These are phyloP conservation scores for Phytophthora fragariae DNA, from an alignment of 352 stramenopile genomes.

Conservation along the genomic window DNA sequence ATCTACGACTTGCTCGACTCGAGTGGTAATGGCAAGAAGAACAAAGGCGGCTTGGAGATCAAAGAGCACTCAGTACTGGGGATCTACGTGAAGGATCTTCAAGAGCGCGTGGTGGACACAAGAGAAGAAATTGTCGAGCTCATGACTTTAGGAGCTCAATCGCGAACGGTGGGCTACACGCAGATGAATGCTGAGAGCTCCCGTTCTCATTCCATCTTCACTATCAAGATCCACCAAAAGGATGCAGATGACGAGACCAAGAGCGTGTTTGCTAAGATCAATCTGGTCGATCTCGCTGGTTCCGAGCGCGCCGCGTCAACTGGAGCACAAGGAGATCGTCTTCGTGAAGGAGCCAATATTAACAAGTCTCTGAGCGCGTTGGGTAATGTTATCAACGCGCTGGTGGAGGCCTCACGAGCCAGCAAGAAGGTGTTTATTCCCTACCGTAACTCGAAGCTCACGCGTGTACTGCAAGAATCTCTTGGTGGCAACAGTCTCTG, in stretches of 20 bases:
- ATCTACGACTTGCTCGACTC: slow-evolving; percentile 95
- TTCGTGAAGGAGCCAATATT: slow-evolving; percentile 96
- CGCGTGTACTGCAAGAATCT: slow-evolving; percentile 92
- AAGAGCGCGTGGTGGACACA: slow-evolving; percentile 89
- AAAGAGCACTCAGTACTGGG: slow-evolving; percentile 95
- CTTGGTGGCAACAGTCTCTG: slow-evolving; percentile 95
- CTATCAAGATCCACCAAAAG: slow-evolving; percentile 96
- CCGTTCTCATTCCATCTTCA: slow-evolving; percentile 96
- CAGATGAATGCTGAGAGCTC: slow-evolving; percentile 95
- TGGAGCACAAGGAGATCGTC: slow-evolving; percentile 86
- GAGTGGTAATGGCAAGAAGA: slow-evolving; percentile 87
- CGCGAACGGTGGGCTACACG: slow-evolving; percentile 84
- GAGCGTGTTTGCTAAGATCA: slow-evolving; percentile 94
- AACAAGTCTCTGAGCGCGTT: slow-evolving; percentile 94
- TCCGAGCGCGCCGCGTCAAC: slow-evolving; percentile 93
- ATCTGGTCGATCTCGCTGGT: slow-evolving; percentile 94
- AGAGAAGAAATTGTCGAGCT: slow-evolving; percentile 87
- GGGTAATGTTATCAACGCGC: slow-evolving; percentile 94
- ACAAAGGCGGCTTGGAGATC: slow-evolving; percentile 91
- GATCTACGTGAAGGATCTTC: slow-evolving; percentile 94
- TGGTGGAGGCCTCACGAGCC: slow-evolving; percentile 83
- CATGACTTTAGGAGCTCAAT: slow-evolving; percentile 74
- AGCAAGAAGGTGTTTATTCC: slow-evolving; percentile 93
- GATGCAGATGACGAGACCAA: slow-evolving; percentile 84
- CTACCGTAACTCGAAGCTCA: slow-evolving; percentile 96